Evolutionary conservation across 164 flowering plant genomes (phyloP).

Genomic region (Akebia trifoliata): DNA sequence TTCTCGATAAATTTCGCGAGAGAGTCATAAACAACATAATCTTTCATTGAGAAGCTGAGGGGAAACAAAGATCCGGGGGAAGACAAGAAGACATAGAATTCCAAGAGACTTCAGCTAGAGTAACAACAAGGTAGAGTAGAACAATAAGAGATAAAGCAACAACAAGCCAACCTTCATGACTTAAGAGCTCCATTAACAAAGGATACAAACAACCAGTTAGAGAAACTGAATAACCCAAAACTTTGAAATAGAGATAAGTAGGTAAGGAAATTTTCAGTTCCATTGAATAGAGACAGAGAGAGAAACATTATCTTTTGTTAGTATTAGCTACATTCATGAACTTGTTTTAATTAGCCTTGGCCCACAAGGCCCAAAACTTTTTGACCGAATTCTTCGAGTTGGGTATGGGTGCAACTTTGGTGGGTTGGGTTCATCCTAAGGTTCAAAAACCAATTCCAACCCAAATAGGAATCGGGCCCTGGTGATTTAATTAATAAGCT

Average conservation of each 20-base stretch:
- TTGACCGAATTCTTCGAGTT: neutral
- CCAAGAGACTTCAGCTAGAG: neutral
- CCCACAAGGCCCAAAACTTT: neutral
- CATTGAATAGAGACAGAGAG: neutral
- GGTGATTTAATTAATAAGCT: too few species aligned
- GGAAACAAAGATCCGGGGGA: slow-evolving; percentile 6
- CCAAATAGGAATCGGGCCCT: too few species aligned
- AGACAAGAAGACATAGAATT: neutral
- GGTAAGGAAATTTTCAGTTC: neutral
- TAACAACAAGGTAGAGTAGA: neutral
- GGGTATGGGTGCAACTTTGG: neutral
- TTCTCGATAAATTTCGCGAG: too few species aligned
- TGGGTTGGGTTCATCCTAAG: too few species aligned
- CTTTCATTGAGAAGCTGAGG: slow-evolving; percentile 2
- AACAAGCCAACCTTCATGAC: neutral
- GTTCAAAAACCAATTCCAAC: too few species aligned
- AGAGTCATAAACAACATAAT: neutral
- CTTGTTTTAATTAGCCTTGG: neutral
- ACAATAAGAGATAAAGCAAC: neutral
- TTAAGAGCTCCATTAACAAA: neutral
- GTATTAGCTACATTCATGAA: neutral
- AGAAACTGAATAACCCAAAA: too few species aligned
- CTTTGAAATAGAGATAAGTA: too few species aligned
- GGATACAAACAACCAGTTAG: neutral
- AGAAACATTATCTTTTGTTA: neutral